Conservation (phyloP, 306 rosid species). For the Pyrus pyrifolia region DNA sequence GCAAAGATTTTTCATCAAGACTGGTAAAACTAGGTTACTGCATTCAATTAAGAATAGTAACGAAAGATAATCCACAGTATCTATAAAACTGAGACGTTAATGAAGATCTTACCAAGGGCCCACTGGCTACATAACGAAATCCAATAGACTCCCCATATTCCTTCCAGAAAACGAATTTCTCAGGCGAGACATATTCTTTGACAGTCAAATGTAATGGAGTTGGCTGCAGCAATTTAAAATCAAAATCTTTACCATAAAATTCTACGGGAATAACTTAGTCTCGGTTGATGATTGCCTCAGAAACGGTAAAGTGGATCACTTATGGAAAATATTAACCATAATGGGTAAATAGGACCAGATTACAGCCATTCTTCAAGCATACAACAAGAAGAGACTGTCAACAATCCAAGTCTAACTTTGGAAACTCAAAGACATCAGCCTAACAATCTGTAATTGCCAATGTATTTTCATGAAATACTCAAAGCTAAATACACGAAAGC, state of each 20-base stretch:
- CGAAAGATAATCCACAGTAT: constrained; percentile 10
- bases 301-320: neutral
- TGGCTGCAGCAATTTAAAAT: constrained; percentile 48
- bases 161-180: constrained; percentile 86
- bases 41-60: neutral
- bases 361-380: neutral
- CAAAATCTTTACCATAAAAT: neutral
- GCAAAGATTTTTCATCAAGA: neutral
- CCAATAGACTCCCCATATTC: constrained; percentile 95
- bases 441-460: neutral
- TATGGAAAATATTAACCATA: constrained; percentile 6
- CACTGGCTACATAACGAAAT: constrained; percentile 91
- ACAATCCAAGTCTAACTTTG: neutral
- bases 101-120: constrained; percentile 72
- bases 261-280: neutral
- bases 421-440: neutral
- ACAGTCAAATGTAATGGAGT: constrained; percentile 93
- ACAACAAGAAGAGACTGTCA: neutral
- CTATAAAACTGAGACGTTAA: neutral
- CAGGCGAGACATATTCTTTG: constrained; percentile 82
- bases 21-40: neutral
- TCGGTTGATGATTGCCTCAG: neutral
- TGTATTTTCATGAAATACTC: neutral
- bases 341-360: constrained; percentile 1
- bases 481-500: neutral